Conservation (phyloP, 2,329 filamentous ascomycete species). For the Apiospora arundinis region DNA sequence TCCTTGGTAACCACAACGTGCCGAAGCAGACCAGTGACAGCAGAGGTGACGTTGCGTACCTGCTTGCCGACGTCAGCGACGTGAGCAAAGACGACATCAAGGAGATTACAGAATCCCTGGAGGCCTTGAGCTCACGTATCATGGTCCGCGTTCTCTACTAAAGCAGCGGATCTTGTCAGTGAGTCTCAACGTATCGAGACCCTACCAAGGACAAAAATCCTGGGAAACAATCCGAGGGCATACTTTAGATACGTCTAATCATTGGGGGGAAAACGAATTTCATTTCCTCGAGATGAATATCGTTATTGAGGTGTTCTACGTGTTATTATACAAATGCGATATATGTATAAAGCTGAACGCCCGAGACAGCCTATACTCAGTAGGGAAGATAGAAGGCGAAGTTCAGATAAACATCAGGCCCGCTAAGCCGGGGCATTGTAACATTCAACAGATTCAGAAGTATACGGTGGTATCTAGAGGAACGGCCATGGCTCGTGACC, state of each 20-base stretch:
- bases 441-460: slow-evolving; percentile 15
- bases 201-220: not conserved
- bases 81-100: slow-evolving; percentile 83
- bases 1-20: slow-evolving; percentile 94
- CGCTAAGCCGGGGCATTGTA: not conserved
- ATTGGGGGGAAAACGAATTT: not conserved
- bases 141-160: slow-evolving; percentile 49
- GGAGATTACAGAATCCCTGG: slow-evolving; percentile 82
- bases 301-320: too few species aligned
- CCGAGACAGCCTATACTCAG: not conserved
- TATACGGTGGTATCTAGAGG: not conserved
- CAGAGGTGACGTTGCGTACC: slow-evolving; percentile 90
- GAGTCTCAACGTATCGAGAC: not conserved
- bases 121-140: slow-evolving; percentile 69
- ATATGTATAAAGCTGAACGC: not conserved
- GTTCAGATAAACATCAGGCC: slow-evolving; percentile 7
- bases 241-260: not conserved
- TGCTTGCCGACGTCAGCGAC: slow-evolving; percentile 96
- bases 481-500: not conserved
- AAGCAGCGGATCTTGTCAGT: not conserved
- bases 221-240: not conserved
- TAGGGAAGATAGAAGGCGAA: not conserved
- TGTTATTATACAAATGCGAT: too few species aligned
- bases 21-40: slow-evolving; percentile 99
- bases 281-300: not conserved